phyloP scores from a whole-genome alignment of 83 land plant species.

The Isoetes engelmannii region DNA sequence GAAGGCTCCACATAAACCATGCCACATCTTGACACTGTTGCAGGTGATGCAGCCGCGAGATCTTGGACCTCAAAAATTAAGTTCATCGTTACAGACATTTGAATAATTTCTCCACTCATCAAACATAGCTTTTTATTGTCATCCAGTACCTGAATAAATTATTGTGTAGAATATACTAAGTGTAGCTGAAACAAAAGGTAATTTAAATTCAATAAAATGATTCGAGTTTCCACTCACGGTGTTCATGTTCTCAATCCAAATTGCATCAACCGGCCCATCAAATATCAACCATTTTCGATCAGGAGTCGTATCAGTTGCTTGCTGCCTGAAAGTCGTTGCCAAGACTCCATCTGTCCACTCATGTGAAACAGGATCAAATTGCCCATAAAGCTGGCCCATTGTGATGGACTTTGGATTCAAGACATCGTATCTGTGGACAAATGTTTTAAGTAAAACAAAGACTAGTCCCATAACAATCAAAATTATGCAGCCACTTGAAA shows the following conservation, averaged over 20 bases:
- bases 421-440: constrained; percentile 21
- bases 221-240: constrained; percentile 19
- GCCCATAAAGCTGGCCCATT: constrained; percentile 36
- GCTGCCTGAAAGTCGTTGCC: constrained; percentile 24
- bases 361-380: constrained; percentile 35
- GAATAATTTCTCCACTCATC: constrained; percentile 40
- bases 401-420: constrained; percentile 35
- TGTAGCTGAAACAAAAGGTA: background rate
- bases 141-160: constrained; percentile 24
- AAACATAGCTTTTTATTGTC: constrained; percentile 34
- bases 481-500: too few species aligned
- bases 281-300: constrained; percentile 30
- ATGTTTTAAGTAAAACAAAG: too few species aligned
- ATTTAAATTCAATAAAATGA: background rate
- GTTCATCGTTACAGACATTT: constrained; percentile 34
- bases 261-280: constrained; percentile 40
- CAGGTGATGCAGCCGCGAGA: constrained; percentile 33
- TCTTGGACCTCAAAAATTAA: constrained; percentile 36
- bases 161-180: background rate
- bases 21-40: constrained; percentile 37
- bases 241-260: constrained; percentile 38
- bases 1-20: constrained; percentile 35
- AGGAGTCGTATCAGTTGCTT: constrained; percentile 27
- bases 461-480: too few species aligned
- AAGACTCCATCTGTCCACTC: constrained; percentile 38